A percentile compares a stretch with the other conserved stretches of the same genome.
phyloP scores from a whole-genome alignment of 2,329 filamentous ascomycete genomes.

The Parascedosporium putredinis region DNA sequence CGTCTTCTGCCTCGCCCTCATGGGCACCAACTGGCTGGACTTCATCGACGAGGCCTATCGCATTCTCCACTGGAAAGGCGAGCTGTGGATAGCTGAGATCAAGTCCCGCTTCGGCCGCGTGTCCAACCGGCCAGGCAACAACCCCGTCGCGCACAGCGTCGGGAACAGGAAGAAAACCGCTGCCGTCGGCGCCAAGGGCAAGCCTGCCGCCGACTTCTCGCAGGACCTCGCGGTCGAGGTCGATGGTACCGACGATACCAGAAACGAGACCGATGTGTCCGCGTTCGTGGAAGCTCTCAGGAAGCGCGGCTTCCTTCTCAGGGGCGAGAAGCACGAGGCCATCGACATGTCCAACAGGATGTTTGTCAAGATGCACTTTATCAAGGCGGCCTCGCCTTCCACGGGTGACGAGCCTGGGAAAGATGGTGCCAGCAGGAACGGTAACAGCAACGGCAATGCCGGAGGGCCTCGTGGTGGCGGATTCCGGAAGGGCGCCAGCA shows the following conservation, averaged over 20 bases:
- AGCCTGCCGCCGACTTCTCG: conserved; percentile 35
- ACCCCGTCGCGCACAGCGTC: conserved; percentile 55
- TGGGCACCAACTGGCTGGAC: conserved; percentile 97
- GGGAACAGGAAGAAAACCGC: conserved; percentile 51
- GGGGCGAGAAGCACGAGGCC: conserved; percentile 43
- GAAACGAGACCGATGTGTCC: conserved; percentile 72
- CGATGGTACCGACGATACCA: conserved; percentile 52
- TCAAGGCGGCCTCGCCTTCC: conserved; percentile 66
- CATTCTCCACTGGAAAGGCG: conserved; percentile 83
- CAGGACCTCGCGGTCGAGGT: conserved; percentile 58
- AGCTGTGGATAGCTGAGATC: conserved; percentile 96
- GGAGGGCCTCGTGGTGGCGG: conserved; percentile 23
- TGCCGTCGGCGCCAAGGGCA: conserved; percentile 34
- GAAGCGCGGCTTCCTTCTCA: conserved; percentile 75
- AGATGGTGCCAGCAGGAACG: conserved; percentile 15
- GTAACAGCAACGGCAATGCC: not conserved
- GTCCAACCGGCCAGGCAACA: conserved; percentile 11
- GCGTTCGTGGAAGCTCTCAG: conserved; percentile 77
- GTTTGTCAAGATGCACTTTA: conserved; percentile 96
- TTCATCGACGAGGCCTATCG: conserved; percentile 96
- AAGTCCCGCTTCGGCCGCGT: conserved; percentile 64
- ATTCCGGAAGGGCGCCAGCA: conserved; percentile 33
- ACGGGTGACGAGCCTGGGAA: conserved; percentile 69
- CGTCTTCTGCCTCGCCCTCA: conserved; percentile 91
- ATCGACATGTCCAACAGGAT: conserved; percentile 88